Conservation (phyloP, 495 filamentous ascomycete genomes). For the Penicillium riverlandense region DNA sequence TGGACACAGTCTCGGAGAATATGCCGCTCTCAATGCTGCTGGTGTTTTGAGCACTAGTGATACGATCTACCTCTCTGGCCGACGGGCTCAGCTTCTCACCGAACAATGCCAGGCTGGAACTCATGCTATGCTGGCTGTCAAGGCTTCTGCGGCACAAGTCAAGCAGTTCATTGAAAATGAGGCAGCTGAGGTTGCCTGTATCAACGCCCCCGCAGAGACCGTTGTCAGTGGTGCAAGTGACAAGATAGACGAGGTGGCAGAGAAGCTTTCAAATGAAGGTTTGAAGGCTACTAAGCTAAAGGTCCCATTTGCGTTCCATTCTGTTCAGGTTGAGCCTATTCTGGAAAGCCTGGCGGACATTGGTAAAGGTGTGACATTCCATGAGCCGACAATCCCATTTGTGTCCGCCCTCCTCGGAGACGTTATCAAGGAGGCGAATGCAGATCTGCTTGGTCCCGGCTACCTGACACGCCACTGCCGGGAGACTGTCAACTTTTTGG, state of each 20-base stretch:
- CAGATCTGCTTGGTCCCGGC: constrained; percentile 41
- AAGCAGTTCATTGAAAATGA: constrained; percentile 18
- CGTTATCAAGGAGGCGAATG: constrained; percentile 44
- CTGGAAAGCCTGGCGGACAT: constrained; percentile 56
- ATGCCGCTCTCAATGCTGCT: constrained; percentile 75
- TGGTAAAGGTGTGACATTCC: constrained; percentile 52
- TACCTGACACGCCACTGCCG: constrained; percentile 65
- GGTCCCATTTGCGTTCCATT: constrained; percentile 78
- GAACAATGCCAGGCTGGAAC: constrained; percentile 63
- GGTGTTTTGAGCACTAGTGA: constrained; percentile 75
- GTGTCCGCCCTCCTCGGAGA: constrained; percentile 63
- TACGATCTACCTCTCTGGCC: constrained; percentile 73
- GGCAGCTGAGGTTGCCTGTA: constrained; percentile 41
- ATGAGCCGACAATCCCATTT: constrained; percentile 55
- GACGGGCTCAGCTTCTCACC: constrained; percentile 68
- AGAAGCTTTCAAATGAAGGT: constrained; percentile 44
- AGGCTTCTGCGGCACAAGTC: constrained; percentile 27
- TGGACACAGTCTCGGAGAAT: constrained; percentile 85
- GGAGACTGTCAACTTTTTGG: constrained; percentile 68
- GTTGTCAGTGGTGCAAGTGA: constrained; percentile 41
- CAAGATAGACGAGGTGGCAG: constrained; percentile 49
- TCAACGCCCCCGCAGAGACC: constrained; percentile 44
- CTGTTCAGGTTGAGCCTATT: constrained; percentile 71
- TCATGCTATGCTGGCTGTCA: constrained; percentile 54
- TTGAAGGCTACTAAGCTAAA: constrained; percentile 65